Conservation (phyloP, 2,329 filamentous ascomycete species). For the Dactylonectria macrodidyma region DNA sequence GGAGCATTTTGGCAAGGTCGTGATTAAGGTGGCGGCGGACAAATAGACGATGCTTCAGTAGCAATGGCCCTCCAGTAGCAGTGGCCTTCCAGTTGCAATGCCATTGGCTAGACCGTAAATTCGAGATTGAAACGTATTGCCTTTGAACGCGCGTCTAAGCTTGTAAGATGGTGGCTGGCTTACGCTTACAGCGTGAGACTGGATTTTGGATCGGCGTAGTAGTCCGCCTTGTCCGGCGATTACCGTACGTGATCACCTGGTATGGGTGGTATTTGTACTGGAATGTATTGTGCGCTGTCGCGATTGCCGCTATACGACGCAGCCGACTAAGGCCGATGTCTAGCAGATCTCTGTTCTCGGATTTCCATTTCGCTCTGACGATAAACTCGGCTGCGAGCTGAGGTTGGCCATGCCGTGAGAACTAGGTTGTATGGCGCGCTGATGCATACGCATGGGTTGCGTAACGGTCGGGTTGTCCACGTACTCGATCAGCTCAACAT, state of each 20-base stretch:
- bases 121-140: not conserved
- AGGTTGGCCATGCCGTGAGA: slow-evolving; percentile 17
- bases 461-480: slow-evolving; percentile 5
- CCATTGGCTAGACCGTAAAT: slow-evolving; percentile 10
- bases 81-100: no score
- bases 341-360: not conserved
- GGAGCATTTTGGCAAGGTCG: slow-evolving; percentile 72
- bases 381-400: not conserved
- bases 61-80: not conserved
- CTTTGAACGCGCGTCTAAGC: no score
- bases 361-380: not conserved
- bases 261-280: no score
- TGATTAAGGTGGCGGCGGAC: slow-evolving; percentile 58
- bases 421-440: slow-evolving; percentile 3
- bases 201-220: no score
- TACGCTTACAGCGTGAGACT: no score
- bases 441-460: slow-evolving; percentile 14
- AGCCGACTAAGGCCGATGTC: not conserved
- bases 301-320: not conserved
- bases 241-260: no score
- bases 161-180: no score
- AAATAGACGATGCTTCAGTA: slow-evolving; percentile 33
- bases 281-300: not conserved
- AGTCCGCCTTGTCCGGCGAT: no score
- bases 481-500: not conserved